Percentiles rank a stretch among this genome's conserved stretches.
Evolutionary conservation across 768 basidiomycete species (phyloP).

Genomic region (Agaricus blazei): DNA sequence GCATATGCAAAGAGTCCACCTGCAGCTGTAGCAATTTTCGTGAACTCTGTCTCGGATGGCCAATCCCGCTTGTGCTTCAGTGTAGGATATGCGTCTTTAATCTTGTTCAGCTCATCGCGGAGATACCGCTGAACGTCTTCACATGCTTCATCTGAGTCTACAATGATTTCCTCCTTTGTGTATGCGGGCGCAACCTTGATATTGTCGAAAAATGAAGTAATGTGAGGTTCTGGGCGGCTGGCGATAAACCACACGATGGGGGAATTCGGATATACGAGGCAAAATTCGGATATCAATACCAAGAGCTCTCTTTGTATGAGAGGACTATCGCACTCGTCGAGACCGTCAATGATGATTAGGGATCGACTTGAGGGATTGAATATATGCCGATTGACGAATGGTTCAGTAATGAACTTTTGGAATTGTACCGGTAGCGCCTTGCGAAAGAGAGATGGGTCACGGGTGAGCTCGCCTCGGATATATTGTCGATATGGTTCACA

Average conservation of each 20-base stretch:
- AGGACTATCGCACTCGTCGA: not conserved
- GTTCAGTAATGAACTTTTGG: slow-evolving; percentile 2
- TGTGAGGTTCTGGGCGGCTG: slow-evolving; percentile 22
- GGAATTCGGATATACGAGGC: not conserved
- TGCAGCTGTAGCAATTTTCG: slow-evolving; percentile 14
- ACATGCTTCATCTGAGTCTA: slow-evolving; percentile 11
- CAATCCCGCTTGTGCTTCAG: slow-evolving; percentile 7
- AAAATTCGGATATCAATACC: not conserved
- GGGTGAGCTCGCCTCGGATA: not conserved
- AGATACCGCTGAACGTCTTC: slow-evolving; percentile 12
- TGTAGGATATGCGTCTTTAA: slow-evolving; percentile 1
- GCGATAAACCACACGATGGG: slow-evolving; percentile 20
- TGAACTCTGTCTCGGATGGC: slow-evolving; percentile 13
- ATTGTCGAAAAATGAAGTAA: slow-evolving; percentile 10
- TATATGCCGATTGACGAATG: not conserved
- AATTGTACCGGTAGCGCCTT: slow-evolving; percentile 9
- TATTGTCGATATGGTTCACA: not conserved
- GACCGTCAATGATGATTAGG: not conserved
- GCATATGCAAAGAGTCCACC: slow-evolving; percentile 22
- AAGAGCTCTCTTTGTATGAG: slow-evolving; percentile 15
- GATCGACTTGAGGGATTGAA: not conserved
- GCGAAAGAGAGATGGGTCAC: not conserved
- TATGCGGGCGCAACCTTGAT: not conserved
- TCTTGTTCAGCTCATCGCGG: slow-evolving; percentile 8
- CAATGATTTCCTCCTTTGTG: not conserved